phyloP scores from a whole-genome alignment of 1,284 basidiomycete species.

The Sporisorium exsertum region DNA sequence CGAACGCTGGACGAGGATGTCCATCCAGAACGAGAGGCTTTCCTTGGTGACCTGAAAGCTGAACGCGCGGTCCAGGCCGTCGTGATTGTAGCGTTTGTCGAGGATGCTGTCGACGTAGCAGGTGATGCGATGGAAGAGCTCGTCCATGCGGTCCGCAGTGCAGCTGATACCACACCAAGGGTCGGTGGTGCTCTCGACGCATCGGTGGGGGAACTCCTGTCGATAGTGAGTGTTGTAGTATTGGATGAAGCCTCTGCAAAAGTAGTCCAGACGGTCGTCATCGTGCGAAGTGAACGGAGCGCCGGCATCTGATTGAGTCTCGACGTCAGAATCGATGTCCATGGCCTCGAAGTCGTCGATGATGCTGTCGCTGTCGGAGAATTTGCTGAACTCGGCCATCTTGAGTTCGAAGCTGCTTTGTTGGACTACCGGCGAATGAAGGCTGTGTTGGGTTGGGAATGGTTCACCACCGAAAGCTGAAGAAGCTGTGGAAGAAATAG shows the following conservation, averaged over 20 bases:
- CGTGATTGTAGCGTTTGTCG: background rate
- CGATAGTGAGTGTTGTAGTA: background rate
- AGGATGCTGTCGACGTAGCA: constrained; percentile 3
- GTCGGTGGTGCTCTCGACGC: background rate
- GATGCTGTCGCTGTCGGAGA: constrained; percentile 2
- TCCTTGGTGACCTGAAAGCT: background rate
- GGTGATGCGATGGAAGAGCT: constrained; percentile 18
- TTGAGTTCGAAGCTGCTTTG: background rate
- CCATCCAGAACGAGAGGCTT: background rate
- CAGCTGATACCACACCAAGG: constrained; percentile 8
- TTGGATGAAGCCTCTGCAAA: background rate
- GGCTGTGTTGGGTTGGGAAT: too few species aligned
- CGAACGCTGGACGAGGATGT: background rate
- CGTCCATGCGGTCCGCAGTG: constrained; percentile 1
- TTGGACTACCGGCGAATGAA: too few species aligned
- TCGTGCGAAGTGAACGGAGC: too few species aligned
- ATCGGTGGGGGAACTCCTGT: background rate
- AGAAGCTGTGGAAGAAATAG: background rate
- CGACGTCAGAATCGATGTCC: background rate
- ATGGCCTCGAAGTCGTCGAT: background rate
- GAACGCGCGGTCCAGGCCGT: background rate
- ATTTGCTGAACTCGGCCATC: background rate
- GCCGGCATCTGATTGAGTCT: background rate
- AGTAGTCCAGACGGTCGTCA: background rate
- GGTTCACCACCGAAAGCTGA: background rate